Percentiles rank a stretch among this genome's conserved stretches.
These are phyloP conservation scores for Colletotrichum abscissum DNA, from an alignment of 2,329 filamentous ascomycete species.

Conservation along the genomic window DNA sequence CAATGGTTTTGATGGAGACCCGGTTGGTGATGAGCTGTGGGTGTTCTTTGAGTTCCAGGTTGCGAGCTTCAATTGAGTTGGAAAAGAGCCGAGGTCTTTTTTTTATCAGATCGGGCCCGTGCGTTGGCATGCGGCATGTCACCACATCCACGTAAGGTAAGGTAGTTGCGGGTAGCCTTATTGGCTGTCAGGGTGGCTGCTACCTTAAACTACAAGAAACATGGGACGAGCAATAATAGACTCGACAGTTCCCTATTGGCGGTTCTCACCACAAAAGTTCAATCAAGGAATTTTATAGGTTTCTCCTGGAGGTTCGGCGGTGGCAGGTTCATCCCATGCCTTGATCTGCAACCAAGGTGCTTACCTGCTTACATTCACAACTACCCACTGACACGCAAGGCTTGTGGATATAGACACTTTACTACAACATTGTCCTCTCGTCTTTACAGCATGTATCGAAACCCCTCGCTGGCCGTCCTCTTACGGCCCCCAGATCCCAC, in stretches of 20 bases:
- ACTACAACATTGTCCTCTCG: not conserved
- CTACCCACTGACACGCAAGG: not conserved
- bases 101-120: not conserved
- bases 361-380: not conserved
- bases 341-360: not conserved
- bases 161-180: not conserved
- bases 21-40: not conserved
- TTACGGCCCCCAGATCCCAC: constrained; percentile 46
- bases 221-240: not conserved
- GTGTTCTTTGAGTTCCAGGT: not conserved
- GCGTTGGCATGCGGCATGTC: not conserved
- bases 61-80: not conserved
- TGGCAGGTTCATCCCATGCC: not conserved
- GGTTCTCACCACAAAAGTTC: not conserved
- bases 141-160: not conserved
- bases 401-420: not conserved
- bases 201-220: not conserved
- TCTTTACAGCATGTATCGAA: constrained; percentile 60
- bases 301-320: not conserved
- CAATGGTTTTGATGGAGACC: not conserved
- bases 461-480: constrained; percentile 42
- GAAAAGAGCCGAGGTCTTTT: constrained; percentile 3
- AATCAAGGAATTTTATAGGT: not conserved
- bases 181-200: not conserved
- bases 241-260: not conserved